Evolutionary conservation across 305 asterid genomes (phyloP), one percentile per base, ranked within the genome.

Genomic region (Galium porrigens): DNA sequence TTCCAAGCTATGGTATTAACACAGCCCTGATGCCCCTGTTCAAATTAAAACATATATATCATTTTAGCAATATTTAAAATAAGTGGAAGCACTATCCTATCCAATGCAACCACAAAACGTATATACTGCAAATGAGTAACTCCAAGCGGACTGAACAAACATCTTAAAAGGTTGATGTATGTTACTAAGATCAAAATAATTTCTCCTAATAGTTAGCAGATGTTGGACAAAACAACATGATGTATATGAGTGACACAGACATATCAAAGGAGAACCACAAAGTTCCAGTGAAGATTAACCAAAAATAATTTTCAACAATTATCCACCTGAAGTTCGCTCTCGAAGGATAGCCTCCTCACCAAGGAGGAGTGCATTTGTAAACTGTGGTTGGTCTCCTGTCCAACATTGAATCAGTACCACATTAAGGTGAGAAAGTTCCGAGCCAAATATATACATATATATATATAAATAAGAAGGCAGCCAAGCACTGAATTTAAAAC

Each of bases 1-100:
- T 94, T 94, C 99, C 99, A 94, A 72, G 99, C 83, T 69, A 94
- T 73, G 25, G 94, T 72, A 83, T 94, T 94, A 64, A 94, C 97
- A 74, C 99, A 94, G 61, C 99, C 88, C 67, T 66, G 83, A 79
- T 94, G 99, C 68, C 94, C 99, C 99, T 94, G 85, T 65, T 27
- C 71, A 41, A 74, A 54, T 61, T 53, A 65, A 73, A 73, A 71
- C 1, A 65, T 42, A 17, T 14, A 48, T 58, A 51, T 66, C 66
- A 66, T 41, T 44, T 48, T n/a, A 54, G 54, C 25, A 36, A 46
- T 58, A 48, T 20, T 56, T 12, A 39, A 29, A 34, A 57, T 20
- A 3, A 20, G 17, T 9, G 29, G 3, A 10, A 51, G 5, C 29
- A 27, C 27, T n/a, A 55, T n/a, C 14, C 18, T 10, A 37, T 11